Evolutionary conservation across 371 early-diverging fungal genomes (phyloP).

Genomic region (Blyttiomyces sp.): DNA sequence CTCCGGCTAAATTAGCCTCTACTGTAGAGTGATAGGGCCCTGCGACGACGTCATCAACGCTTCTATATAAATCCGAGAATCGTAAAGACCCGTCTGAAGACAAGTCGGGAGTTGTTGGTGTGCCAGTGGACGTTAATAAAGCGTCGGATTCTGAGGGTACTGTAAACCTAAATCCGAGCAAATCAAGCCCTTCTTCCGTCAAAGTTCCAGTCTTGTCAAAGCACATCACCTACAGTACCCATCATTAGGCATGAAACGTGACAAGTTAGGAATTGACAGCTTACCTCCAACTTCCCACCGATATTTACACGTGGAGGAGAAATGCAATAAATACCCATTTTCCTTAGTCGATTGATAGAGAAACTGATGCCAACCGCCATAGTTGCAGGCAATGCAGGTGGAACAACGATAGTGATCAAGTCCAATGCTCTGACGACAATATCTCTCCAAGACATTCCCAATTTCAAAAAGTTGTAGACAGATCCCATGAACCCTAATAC

Average conservation of each 20-base stretch:
- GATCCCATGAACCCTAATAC: slow-evolving; percentile 78
- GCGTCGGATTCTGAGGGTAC: slow-evolving; percentile 4
- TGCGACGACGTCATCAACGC: not conserved
- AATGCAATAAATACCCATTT: slow-evolving; percentile 88
- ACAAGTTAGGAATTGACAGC: not conserved
- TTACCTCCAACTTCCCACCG: slow-evolving; percentile 85
- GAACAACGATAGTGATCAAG: slow-evolving; percentile 92
- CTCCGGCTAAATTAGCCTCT: not conserved
- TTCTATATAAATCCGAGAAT: slow-evolving; percentile 8
- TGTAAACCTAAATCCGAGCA: slow-evolving; percentile 77
- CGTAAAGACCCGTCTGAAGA: not conserved
- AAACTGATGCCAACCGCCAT: slow-evolving; percentile 95
- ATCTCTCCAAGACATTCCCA: slow-evolving; percentile 62
- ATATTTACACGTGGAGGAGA: slow-evolving; percentile 93
- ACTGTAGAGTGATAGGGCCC: not conserved
- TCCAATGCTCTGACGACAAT: slow-evolving; percentile 88
- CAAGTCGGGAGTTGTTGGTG: too few species aligned
- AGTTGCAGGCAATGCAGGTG: slow-evolving; percentile 95
- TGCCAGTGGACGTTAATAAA: too few species aligned
- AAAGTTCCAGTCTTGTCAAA: slow-evolving; percentile 99
- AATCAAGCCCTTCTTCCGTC: slow-evolving; percentile 97
- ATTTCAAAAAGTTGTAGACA: slow-evolving; percentile 79
- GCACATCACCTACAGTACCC: slow-evolving; percentile 64
- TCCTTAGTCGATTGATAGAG: slow-evolving; percentile 83
- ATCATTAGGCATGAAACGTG: not conserved